phyloP scores from a whole-genome alignment of 2,329 filamentous ascomycete species.

The Balansia obtecta region DNA sequence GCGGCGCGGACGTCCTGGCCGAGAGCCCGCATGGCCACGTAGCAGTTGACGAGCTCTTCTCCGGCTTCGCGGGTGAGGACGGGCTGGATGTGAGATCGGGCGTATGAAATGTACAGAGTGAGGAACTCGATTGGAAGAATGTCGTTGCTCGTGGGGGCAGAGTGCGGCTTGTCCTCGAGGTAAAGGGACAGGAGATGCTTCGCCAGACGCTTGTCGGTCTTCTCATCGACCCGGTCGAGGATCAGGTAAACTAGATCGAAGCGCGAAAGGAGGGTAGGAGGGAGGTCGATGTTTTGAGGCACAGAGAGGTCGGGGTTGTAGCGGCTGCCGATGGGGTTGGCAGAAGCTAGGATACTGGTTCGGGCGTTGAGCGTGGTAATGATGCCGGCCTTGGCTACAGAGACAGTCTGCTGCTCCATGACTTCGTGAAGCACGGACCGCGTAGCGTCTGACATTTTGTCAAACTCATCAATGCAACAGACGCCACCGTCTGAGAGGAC shows the following conservation, averaged over 20 bases:
- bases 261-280: constrained; percentile 84
- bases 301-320: constrained; percentile 95
- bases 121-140: constrained; percentile 90
- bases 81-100: constrained; percentile 75
- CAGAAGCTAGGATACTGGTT: constrained; percentile 90
- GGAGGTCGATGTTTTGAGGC: constrained; percentile 94
- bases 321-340: constrained; percentile 94
- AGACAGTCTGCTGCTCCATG: constrained; percentile 81
- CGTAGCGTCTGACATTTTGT: constrained; percentile 73
- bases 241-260: constrained; percentile 97
- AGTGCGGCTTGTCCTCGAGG: constrained; percentile 84
- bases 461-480: constrained; percentile 76
- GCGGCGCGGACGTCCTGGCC: constrained; percentile 76
- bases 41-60: constrained; percentile 72
- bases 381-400: constrained; percentile 82
- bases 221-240: constrained; percentile 85
- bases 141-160: constrained; percentile 60
- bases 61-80: constrained; percentile 67
- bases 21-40: constrained; percentile 89
- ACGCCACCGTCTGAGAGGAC: constrained; percentile 73
- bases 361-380: constrained; percentile 93
- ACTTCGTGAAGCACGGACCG: constrained; percentile 76
- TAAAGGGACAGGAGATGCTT: constrained; percentile 95
- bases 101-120: constrained; percentile 94
- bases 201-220: constrained; percentile 74